Base-by-base conservation (phyloP, 371 early-diverging fungal genomes). In the Saksenaea vasiformis region DNA sequence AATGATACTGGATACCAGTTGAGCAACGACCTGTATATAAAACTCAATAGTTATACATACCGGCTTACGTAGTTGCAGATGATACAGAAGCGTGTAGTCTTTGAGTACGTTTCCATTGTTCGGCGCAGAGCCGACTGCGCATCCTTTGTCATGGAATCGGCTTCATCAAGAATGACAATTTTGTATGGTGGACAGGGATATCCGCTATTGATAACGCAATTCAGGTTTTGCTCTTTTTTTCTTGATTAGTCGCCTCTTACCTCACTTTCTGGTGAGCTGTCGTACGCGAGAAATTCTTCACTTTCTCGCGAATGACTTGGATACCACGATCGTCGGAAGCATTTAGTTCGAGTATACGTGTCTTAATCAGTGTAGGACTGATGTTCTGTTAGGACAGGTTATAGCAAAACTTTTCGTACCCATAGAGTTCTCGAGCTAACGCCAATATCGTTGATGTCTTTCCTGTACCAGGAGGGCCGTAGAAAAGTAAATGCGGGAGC, bases 291-390 rank as follows among this genome's bases (percentile, higher is more conserved):
- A 99, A 99, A 65, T 92, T 89, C 76, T 99, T 99, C 56, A 99
- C 91, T 71, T 95, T 98, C 54, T 94, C 93, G 60, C 99, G 86
- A 36, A 99, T 90, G 11, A 98, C 90, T 28, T 91, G 84, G 51
- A 99, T 99, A 53, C 99, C 99, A 61, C 99, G 89, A 78, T 99
- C 99, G 74, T 99, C 99, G 1, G 97, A 96, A 1, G 99, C 99
- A 78, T 99, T 99, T 38, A 99, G 80, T 78, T 99, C 99, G 19
- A 99, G 84, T 3, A 99, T 91, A 47, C 97, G 87, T 17, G 86
- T 76, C 62, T 87, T 88, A 54, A 87, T 74, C 28, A 91, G 69
- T 56, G 90, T 90, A 10, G 93, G 93, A 22, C 95, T 90, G 11
- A 26, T 47, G 22, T 8, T 47, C 3, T 47, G 2, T 47, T 11